Conservation (phyloP, 2,329 filamentous ascomycete species). For the Xylariaceae sp. region DNA sequence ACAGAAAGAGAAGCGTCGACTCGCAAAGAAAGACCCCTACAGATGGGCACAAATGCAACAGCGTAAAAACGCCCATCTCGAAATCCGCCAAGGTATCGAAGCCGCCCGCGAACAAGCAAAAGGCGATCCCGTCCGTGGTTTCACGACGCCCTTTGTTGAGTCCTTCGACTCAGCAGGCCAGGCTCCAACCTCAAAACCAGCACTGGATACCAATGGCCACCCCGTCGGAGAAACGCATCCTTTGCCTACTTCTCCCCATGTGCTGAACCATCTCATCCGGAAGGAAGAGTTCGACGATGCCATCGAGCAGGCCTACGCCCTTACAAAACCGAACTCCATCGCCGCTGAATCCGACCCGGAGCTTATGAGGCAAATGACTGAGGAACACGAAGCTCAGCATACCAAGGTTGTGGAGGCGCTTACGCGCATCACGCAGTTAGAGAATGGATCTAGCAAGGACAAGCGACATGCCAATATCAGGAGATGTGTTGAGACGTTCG, state of each 20-base stretch:
- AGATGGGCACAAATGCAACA: constrained; percentile 76
- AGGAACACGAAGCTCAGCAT: constrained; percentile 55
- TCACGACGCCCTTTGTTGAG: constrained; percentile 76
- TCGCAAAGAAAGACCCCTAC: constrained; percentile 76
- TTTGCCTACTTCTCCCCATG: constrained; percentile 46
- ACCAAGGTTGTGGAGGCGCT: constrained; percentile 72
- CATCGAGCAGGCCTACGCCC: constrained; percentile 62
- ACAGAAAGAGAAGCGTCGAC: constrained; percentile 60
- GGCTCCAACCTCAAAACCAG: constrained; percentile 34
- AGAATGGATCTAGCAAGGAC: constrained; percentile 76
- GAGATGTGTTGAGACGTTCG: constrained; percentile 83
- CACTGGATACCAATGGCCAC: constrained; percentile 42
- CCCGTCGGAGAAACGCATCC: constrained; percentile 37
- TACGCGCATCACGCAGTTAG: constrained; percentile 72
- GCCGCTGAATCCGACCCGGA: constrained; percentile 39
- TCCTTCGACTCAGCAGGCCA: constrained; percentile 70
- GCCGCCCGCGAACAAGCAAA: constrained; percentile 58
- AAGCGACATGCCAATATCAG: constrained; percentile 77
- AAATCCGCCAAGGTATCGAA: constrained; percentile 68
- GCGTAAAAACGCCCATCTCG: constrained; percentile 78
- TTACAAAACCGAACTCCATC: constrained; percentile 56
- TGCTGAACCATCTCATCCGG: constrained; percentile 76
- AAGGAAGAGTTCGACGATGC: constrained; percentile 65
- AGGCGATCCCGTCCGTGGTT: constrained; percentile 78
- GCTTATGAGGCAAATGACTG: constrained; percentile 32